These are phyloP conservation scores for Saxophila tyrrhenica DNA, from an alignment of 495 filamentous ascomycete genomes.

Conservation along the genomic window DNA sequence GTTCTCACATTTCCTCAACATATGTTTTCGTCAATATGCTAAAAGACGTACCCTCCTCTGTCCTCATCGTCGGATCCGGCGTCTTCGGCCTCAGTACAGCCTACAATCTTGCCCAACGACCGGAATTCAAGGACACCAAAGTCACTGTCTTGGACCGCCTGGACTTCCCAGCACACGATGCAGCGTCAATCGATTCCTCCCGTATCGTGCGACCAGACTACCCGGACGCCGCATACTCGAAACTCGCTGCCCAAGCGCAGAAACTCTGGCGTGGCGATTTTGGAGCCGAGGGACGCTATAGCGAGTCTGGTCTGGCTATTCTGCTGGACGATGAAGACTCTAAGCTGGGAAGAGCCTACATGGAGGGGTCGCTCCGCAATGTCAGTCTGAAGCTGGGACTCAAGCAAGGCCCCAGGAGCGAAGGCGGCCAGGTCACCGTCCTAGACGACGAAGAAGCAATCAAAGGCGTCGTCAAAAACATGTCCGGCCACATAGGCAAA, in stretches of 20 bases:
- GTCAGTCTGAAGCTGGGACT: slow-evolving; percentile 42
- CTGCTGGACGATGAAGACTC: slow-evolving; percentile 42
- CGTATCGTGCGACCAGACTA: slow-evolving; percentile 65
- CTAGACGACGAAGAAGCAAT: slow-evolving; percentile 38
- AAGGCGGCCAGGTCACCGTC: slow-evolving; percentile 28
- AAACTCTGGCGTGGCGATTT: slow-evolving; percentile 55
- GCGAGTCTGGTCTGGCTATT: slow-evolving; percentile 62
- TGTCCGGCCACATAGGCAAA: slow-evolving; percentile 41
- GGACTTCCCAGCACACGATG: slow-evolving; percentile 25
- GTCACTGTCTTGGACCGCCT: slow-evolving; percentile 26
- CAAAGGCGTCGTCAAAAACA: slow-evolving; percentile 31
- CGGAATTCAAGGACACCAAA: slow-evolving; percentile 13
- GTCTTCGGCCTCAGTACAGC: slow-evolving; percentile 31
- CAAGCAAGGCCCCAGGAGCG: slow-evolving; percentile 35
- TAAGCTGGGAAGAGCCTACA: slow-evolving; percentile 36
- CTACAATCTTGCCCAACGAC: slow-evolving; percentile 16
- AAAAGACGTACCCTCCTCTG: slow-evolving; percentile 19
- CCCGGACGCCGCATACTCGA: slow-evolving; percentile 56
- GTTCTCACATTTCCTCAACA: too few relatives aligned
- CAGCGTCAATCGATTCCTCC: slow-evolving; percentile 26
- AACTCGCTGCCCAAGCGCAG: slow-evolving; percentile 56
- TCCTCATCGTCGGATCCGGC: slow-evolving; percentile 28
- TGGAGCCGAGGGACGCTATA: slow-evolving; percentile 59
- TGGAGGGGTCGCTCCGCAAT: slow-evolving; percentile 53
- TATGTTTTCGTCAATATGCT: background rate